Evolutionary conservation across 2,329 filamentous ascomycete genomes (phyloP).

Genomic region (Chaetomium globosum): DNA sequence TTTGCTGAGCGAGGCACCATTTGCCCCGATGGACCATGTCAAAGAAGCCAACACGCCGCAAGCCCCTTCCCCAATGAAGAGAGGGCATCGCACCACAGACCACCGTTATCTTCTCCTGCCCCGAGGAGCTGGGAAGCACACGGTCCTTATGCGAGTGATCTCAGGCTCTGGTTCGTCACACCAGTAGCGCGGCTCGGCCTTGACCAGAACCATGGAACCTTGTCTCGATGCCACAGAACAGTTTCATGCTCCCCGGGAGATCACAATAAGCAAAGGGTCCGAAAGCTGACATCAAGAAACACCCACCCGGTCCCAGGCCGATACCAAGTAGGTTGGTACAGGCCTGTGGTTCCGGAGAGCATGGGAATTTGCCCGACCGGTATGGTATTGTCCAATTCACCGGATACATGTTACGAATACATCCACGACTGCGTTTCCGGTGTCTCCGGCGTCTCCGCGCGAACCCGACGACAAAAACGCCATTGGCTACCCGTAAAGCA

Average conservation of each 20-base stretch:
- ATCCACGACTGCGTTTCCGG: constrained; percentile 11
- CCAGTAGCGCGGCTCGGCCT: constrained; percentile 16
- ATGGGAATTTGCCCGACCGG: neutral
- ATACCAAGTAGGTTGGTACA: neutral
- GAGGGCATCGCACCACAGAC: neutral
- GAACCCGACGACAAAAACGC: neutral
- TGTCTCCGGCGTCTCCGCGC: constrained; percentile 14
- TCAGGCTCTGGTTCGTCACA: constrained; percentile 18
- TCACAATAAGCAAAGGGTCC: neutral
- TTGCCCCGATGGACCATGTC: neutral
- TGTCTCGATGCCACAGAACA: neutral
- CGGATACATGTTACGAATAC: neutral
- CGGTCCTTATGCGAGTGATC: constrained; percentile 2
- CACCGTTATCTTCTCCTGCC: constrained; percentile 15
- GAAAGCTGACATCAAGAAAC: neutral
- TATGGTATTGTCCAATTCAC: neutral
- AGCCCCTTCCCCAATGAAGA: constrained; percentile 2
- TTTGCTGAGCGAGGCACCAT: neutral
- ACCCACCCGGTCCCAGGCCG: neutral
- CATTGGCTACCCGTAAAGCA: constrained; percentile 8
- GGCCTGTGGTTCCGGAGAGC: no score
- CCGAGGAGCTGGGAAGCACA: constrained; percentile 23
- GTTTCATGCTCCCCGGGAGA: neutral
- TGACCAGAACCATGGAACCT: constrained; percentile 22
- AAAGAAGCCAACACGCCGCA: constrained; percentile 1